Evolutionary conservation across 139 green algal species (phyloP).

Genomic region (Micromonas commoda): DNA sequence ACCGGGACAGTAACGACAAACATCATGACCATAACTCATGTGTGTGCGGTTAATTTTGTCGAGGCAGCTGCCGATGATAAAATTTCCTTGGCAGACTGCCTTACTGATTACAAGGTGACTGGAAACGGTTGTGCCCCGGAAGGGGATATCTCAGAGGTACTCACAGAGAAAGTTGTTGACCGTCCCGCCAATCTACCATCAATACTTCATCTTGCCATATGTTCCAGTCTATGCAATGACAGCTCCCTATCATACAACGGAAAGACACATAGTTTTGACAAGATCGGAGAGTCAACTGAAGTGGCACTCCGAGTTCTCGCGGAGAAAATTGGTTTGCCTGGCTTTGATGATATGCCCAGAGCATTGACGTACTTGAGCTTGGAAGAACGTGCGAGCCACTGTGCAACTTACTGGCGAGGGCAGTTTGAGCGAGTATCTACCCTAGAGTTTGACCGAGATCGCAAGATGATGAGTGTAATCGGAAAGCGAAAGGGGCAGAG

Average conservation of each 20-base stretch:
- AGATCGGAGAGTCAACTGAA: slow-evolving; percentile 47
- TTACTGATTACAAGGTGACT: not conserved
- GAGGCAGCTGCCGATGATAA: not conserved
- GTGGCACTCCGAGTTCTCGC: slow-evolving; percentile 69
- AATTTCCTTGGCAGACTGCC: too few species aligned
- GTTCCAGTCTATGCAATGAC: slow-evolving; percentile 79
- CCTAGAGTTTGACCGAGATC: slow-evolving; percentile 44
- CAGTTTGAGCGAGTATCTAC: slow-evolving; percentile 36
- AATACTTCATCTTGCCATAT: slow-evolving; percentile 51
- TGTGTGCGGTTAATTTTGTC: not conserved
- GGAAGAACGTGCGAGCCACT: slow-evolving; percentile 54
- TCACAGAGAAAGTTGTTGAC: slow-evolving; percentile 38
- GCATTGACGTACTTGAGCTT: slow-evolving; percentile 44
- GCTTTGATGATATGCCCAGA: slow-evolving; percentile 52
- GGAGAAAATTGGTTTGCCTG: slow-evolving; percentile 73
- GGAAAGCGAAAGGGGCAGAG: slow-evolving; percentile 23
- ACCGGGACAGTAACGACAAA: slow-evolving; percentile 91
- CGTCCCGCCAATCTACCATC: slow-evolving; percentile 51
- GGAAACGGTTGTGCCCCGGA: not conserved
- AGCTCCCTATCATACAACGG: slow-evolving; percentile 55
- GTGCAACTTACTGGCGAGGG: slow-evolving; percentile 66
- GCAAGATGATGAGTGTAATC: slow-evolving; percentile 50
- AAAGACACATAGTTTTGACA: slow-evolving; percentile 31
- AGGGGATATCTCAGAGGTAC: not conserved
- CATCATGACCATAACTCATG: slow-evolving; percentile 69